phyloP scores from a whole-genome alignment of 768 basidiomycete species.

The Suillus variegatus region DNA sequence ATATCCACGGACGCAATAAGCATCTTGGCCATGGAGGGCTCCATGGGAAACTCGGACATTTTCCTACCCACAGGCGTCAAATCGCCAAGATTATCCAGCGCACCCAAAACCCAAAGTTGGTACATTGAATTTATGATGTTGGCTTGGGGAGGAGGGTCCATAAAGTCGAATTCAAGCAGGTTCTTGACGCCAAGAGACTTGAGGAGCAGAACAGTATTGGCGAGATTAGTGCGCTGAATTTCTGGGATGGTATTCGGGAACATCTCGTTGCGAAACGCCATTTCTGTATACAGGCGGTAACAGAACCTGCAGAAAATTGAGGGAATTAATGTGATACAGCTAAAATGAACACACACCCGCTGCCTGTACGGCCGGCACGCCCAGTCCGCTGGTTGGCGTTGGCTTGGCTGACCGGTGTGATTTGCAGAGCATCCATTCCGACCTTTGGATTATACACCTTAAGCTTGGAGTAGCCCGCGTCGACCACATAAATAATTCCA shows the following conservation, averaged over 20 bases:
- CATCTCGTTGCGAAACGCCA: constrained; percentile 94
- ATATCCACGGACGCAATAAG: constrained; percentile 89
- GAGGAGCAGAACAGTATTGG: constrained; percentile 92
- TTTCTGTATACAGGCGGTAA: constrained; percentile 96
- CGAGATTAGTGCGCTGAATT: constrained; percentile 96
- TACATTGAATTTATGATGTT: constrained; percentile 99
- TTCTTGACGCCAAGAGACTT: constrained; percentile 98
- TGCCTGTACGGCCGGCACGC: constrained; percentile 94
- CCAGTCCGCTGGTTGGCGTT: constrained; percentile 97
- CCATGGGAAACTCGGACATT: constrained; percentile 99
- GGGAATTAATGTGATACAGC: neutral
- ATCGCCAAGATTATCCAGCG: constrained; percentile 97
- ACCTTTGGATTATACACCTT: constrained; percentile 99
- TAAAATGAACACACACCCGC: constrained; percentile 60
- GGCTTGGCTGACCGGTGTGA: constrained; percentile 98
- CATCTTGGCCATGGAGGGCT: constrained; percentile 99
- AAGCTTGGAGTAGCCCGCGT: constrained; percentile 94
- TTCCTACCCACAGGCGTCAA: constrained; percentile 89
- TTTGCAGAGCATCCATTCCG: constrained; percentile 99
- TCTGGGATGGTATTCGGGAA: constrained; percentile 97
- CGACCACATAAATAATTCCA: constrained; percentile 96
- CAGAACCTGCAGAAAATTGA: constrained; percentile 63
- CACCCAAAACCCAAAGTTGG: constrained; percentile 98
- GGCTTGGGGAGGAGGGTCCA: constrained; percentile 99
- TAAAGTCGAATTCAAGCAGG: constrained; percentile 97